These are phyloP conservation scores for Sporormia fimetaria DNA, from an alignment of 495 filamentous ascomycete genomes.

Conservation along the genomic window DNA sequence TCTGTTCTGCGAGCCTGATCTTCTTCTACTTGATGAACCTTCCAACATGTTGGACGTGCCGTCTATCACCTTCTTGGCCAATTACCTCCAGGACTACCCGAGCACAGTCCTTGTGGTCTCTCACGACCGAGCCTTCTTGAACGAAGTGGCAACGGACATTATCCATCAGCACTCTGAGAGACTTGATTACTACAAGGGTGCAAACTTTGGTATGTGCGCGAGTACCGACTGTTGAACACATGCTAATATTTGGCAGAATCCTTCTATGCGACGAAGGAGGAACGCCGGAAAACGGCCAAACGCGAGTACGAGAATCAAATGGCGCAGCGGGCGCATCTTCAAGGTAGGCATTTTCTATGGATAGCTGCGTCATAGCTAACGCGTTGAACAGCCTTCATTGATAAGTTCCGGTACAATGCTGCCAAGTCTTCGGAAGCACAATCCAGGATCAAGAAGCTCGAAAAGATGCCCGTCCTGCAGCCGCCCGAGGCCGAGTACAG, in stretches of 20 bases:
- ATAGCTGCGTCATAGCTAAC: constrained; percentile 2
- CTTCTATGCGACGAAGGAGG: constrained; percentile 96
- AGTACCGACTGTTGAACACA: neutral
- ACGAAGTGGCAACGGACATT: constrained; percentile 99
- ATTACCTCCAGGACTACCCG: constrained; percentile 87
- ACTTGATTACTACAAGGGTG: constrained; percentile 96
- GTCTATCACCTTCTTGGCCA: constrained; percentile 97
- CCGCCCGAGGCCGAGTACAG: constrained; percentile 87
- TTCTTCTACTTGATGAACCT: constrained; percentile 94
- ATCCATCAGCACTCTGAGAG: constrained; percentile 96
- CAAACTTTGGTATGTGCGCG: constrained; percentile 58
- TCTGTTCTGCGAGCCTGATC: constrained; percentile 95
- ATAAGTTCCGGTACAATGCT: constrained; percentile 99
- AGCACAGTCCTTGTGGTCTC: constrained; percentile 94
- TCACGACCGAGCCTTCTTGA: constrained; percentile 97
- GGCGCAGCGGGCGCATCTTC: constrained; percentile 79
- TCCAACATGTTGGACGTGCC: constrained; percentile 99
- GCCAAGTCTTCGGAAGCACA: constrained; percentile 98
- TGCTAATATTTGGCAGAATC: constrained; percentile 46
- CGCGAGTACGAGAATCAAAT: constrained; percentile 99
- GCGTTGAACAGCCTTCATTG: constrained; percentile 66
- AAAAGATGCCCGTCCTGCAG: constrained; percentile 88
- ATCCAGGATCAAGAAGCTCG: constrained; percentile 96
- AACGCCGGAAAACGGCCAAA: constrained; percentile 91
- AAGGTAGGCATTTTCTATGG: constrained; percentile 30